Conservation (phyloP, 371 early-diverging fungal genomes). For the Zopfochytrium polystomum region DNA sequence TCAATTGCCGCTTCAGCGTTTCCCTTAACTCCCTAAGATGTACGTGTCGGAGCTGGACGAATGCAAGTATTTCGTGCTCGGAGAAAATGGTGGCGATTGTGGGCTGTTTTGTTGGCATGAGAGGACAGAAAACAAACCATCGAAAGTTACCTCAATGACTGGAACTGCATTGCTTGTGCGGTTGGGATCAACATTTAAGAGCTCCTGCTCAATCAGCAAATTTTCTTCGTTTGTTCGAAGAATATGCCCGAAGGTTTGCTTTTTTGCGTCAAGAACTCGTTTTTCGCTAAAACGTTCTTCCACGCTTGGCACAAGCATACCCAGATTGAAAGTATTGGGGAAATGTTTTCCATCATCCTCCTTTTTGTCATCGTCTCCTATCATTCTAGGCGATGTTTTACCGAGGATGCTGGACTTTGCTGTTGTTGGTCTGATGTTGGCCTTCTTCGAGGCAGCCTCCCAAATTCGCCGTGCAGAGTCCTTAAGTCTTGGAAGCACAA, state of each 20-base stretch:
- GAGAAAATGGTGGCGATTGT: constrained; percentile 48
- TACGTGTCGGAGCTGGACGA: constrained; percentile 43
- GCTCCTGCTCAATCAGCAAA: constrained; percentile 42
- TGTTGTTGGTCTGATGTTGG: constrained; percentile 20
- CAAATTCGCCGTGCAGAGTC: constrained; percentile 39
- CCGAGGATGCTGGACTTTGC: constrained; percentile 5
- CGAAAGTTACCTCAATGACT: constrained; percentile 15
- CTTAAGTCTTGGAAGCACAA: constrained; percentile 31
- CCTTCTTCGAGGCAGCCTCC: constrained; percentile 30
- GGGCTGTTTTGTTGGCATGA: constrained; percentile 36
- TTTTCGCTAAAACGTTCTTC: constrained; percentile 24
- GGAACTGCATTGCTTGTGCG: background rate
- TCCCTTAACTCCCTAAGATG: constrained; percentile 39
- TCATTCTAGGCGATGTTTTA: constrained; percentile 5
- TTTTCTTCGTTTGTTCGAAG: constrained; percentile 40
- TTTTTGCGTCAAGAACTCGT: constrained; percentile 44
- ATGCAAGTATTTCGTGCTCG: constrained; percentile 51
- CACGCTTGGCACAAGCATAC: constrained; percentile 42
- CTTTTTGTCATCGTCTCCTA: constrained; percentile 5
- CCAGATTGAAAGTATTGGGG: constrained; percentile 41
- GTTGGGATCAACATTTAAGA: constrained; percentile 28
- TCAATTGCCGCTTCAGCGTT: constrained; percentile 45
- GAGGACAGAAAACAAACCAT: background rate
- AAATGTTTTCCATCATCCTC: constrained; percentile 15
- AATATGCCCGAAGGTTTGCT: constrained; percentile 39